Evolutionary conservation across 768 basidiomycete species (phyloP), one percentile per base, ranked within the genome.

Genomic region (Tulasnella calospora): DNA sequence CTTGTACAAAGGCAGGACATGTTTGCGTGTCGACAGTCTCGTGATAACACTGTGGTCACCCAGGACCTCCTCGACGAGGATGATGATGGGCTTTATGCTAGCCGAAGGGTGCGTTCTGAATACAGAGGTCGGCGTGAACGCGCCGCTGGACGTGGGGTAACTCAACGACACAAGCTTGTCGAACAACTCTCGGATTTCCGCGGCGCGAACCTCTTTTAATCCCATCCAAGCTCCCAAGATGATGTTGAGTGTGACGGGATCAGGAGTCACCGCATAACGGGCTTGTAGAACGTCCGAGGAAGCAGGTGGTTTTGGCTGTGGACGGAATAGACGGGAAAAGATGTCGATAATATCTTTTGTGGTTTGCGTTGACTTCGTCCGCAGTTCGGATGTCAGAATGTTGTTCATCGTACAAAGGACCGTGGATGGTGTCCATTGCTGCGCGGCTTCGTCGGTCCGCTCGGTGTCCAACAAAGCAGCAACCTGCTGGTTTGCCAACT

Each of bases 191-290:
- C 89, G 87, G 69, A 92, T 82, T 76, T 85, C 86, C 23, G 77
- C 57, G 5, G 84, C 80, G 79, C 88, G 85, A 67, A 92, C 83
- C 27, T 84, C 84, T 0, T 84, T 84, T 89, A 90, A 91, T 23
- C 83, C 83, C 78, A 94, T 83, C 80, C 91, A 84, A 10, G 87
- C 87, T 82, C 90, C 90, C 79, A 93, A 79, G 67, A 94, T 74
- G 71, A 94, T 88, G 81, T 94, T 94, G 77, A 88, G 84, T 6
- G 94, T 94, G 51, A 92, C 85, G 13, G 90, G 87, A 82, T 95
- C 92, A 12, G 90, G 89, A 15, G 82, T 82, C 82, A 94, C 83
- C 81, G 71, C 72, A 77, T 79, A 67, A 85, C 82, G 40, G 94
- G 86, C 17, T 84, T 79, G 46, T 86, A 82, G 75, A 89, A 85